These are phyloP conservation scores for Vigna trinervia DNA, from an alignment of 306 rosid species.

Conservation along the genomic window DNA sequence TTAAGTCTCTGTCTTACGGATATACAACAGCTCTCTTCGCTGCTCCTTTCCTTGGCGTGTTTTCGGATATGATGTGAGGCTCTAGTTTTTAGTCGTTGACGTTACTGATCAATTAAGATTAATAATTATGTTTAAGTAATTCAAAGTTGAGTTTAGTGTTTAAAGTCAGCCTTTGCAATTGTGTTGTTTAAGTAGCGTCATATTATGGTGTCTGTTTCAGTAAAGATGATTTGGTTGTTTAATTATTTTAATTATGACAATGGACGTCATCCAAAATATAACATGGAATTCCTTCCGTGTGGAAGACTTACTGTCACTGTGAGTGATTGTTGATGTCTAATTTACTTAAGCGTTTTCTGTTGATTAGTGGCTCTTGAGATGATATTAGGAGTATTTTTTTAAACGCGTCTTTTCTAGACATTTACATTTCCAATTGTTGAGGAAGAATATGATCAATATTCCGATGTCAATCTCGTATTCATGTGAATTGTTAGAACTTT, in stretches of 20 bases:
- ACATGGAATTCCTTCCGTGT: conserved; percentile 19
- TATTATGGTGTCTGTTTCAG: conserved; percentile 17
- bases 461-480: conserved; percentile 19
- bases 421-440: conserved; percentile 31
- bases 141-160: conserved; percentile 2
- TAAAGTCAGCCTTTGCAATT: background rate
- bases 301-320: conserved; percentile 35
- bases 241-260: conserved; percentile 8
- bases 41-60: conserved; percentile 73
- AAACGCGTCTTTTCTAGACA: conserved; percentile 7
- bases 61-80: conserved; percentile 85
- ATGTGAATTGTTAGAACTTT: conserved; percentile 20
- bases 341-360: conserved; percentile 31
- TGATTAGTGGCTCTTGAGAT: conserved; percentile 32
- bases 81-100: conserved; percentile 26
- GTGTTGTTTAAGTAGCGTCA: conserved; percentile 27
- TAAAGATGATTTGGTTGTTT: conserved; percentile 38
- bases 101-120: conserved; percentile 22
- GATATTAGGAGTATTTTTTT: conserved; percentile 21
- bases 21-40: conserved; percentile 70
- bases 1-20: conserved; percentile 68
- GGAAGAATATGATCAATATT: conserved; percentile 17
- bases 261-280: conserved; percentile 17
- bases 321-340: conserved; percentile 13
- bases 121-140: conserved; percentile 18